phyloP scores from a whole-genome alignment of 2,329 filamentous ascomycete species.

The Ascochyta rabiei region DNA sequence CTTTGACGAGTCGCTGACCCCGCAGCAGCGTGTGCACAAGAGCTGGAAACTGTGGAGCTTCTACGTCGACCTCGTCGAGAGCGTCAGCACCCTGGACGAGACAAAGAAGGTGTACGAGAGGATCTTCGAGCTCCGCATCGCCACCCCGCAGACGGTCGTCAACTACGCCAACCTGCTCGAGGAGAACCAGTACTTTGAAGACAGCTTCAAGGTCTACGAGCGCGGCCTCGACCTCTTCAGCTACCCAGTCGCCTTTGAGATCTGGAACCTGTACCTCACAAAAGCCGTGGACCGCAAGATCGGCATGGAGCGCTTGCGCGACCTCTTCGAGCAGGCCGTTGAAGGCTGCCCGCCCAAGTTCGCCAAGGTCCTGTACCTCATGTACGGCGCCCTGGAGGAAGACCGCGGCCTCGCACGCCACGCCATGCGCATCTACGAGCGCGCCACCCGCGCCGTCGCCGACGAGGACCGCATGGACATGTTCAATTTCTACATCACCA shows the following conservation, averaged over 20 bases:
- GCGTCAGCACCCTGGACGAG: slow-evolving; percentile 87
- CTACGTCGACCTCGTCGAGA: slow-evolving; percentile 97
- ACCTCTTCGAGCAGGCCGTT: slow-evolving; percentile 95
- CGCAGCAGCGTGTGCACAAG: slow-evolving; percentile 96
- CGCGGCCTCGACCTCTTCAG: slow-evolving; percentile 96
- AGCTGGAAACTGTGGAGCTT: slow-evolving; percentile 99
- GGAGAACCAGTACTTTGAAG: slow-evolving; percentile 93
- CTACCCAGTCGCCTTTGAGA: slow-evolving; percentile 96
- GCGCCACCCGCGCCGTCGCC: slow-evolving; percentile 89
- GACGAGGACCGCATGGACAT: slow-evolving; percentile 95
- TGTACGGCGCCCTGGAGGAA: slow-evolving; percentile 98
- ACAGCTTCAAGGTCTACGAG: slow-evolving; percentile 97
- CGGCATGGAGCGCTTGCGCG: slow-evolving; percentile 88
- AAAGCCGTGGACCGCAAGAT: slow-evolving; percentile 97
- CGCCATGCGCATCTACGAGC: slow-evolving; percentile 98
- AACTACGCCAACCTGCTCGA: slow-evolving; percentile 97
- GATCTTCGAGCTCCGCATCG: slow-evolving; percentile 97
- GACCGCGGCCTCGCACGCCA: slow-evolving; percentile 92
- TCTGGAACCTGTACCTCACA: slow-evolving; percentile 97
- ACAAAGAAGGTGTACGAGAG: slow-evolving; percentile 94
- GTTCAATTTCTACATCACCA: slow-evolving; percentile 99
- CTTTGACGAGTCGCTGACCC: slow-evolving; percentile 91
- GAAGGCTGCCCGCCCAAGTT: slow-evolving; percentile 95
- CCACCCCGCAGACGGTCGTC: slow-evolving; percentile 96
- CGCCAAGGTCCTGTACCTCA: slow-evolving; percentile 92